phyloP scores from a whole-genome alignment of 2,329 filamentous ascomycete genomes.

The Parascedosporium putredinis region DNA sequence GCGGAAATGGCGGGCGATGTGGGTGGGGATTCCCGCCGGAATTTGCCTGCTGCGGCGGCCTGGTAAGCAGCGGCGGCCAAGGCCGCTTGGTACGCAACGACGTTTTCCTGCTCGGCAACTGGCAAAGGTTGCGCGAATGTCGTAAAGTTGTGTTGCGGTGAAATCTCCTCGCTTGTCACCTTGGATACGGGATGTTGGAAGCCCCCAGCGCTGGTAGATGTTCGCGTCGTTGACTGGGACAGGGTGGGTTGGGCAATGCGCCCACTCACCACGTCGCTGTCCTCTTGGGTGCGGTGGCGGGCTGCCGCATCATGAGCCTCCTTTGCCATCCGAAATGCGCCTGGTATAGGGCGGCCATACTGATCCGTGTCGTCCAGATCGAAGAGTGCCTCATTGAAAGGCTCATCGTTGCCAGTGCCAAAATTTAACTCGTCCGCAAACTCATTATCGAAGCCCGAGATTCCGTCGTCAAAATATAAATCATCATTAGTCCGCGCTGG shows the following conservation, averaged over 20 bases:
- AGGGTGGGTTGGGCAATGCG: slow-evolving; percentile 32
- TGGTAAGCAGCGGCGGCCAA: slow-evolving; percentile 71
- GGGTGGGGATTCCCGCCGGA: slow-evolving; percentile 48
- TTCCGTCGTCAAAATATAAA: slow-evolving; percentile 59
- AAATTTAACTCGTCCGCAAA: slow-evolving; percentile 34
- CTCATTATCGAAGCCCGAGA: slow-evolving; percentile 35
- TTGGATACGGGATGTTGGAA: slow-evolving; percentile 1
- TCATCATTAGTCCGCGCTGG: slow-evolving; percentile 34
- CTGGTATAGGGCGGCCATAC: slow-evolving; percentile 50
- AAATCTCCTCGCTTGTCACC: not conserved
- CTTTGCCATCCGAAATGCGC: slow-evolving; percentile 44
- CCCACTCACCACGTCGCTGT: slow-evolving; percentile 35
- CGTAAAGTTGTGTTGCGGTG: not conserved
- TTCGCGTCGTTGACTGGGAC: slow-evolving; percentile 41
- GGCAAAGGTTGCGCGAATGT: not conserved
- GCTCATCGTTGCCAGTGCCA: slow-evolving; percentile 32
- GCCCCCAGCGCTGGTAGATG: slow-evolving; percentile 22
- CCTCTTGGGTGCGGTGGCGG: slow-evolving; percentile 5
- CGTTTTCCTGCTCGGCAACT: slow-evolving; percentile 17
- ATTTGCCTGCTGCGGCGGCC: slow-evolving; percentile 66
- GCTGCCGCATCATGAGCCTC: slow-evolving; percentile 16
- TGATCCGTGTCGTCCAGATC: slow-evolving; percentile 56
- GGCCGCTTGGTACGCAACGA: slow-evolving; percentile 69
- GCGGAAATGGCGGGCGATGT: slow-evolving; percentile 11
- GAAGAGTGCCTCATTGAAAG: slow-evolving; percentile 66